Evolutionary conservation across 306 rosid species (phyloP).

Genomic region (Casuarina cunninghamiana): DNA sequence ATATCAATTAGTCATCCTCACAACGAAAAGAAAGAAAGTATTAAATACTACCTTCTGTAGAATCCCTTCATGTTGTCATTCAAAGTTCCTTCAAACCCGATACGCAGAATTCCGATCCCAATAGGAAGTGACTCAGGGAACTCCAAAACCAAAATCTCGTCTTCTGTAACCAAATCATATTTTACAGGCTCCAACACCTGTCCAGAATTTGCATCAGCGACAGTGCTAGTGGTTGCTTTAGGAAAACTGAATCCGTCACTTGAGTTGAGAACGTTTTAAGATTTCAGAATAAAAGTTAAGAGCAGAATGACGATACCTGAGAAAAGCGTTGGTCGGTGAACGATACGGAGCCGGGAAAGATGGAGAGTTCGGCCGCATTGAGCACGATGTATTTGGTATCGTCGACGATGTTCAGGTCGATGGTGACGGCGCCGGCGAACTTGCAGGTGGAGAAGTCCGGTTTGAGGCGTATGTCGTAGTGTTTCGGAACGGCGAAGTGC

Average conservation of each 20-base stretch:
- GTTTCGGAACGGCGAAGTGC: slow-evolving; percentile 77
- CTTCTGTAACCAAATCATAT: slow-evolving; percentile 54
- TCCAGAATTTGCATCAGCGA: slow-evolving; percentile 23
- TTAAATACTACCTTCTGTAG: slow-evolving; percentile 57
- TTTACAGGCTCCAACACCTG: slow-evolving; percentile 76
- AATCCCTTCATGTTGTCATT: slow-evolving; percentile 92
- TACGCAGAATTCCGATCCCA: slow-evolving; percentile 65
- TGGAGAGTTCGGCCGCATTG: slow-evolving; percentile 70
- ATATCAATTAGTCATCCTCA: background rate
- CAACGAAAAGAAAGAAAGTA: background rate
- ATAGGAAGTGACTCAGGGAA: slow-evolving; percentile 53
- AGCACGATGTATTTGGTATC: slow-evolving; percentile 74
- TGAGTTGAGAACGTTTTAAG: background rate
- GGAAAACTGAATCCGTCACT: too few species aligned
- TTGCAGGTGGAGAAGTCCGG: slow-evolving; percentile 75
- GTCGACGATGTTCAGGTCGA: slow-evolving; percentile 61
- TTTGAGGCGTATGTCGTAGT: slow-evolving; percentile 62
- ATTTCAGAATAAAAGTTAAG: background rate
- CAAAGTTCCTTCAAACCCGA: slow-evolving; percentile 72
- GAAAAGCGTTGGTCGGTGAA: slow-evolving; percentile 43
- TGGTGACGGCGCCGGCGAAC: slow-evolving; percentile 69
- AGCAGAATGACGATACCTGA: slow-evolving; percentile 35
- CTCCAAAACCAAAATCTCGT: slow-evolving; percentile 81
- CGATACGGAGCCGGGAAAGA: slow-evolving; percentile 36
- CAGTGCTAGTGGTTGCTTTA: background rate